A percentile compares a stretch with the other conserved stretches of the same genome.
Evolutionary conservation across 169 alveolate genomes (phyloP).

Genomic region (Cytauxzoon felis): DNA sequence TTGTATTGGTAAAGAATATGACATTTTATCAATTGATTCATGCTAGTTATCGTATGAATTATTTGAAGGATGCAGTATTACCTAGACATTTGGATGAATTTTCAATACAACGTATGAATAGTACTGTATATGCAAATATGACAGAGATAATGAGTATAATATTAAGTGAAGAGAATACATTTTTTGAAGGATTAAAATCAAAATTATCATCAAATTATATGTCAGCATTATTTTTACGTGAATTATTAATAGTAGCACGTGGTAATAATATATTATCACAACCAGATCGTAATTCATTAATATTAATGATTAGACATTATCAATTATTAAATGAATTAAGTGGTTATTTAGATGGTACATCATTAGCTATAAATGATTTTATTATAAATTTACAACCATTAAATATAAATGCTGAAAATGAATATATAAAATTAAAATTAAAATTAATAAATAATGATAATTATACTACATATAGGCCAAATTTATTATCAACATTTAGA

Average conservation of each 20-base stretch:
- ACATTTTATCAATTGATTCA: constrained; percentile 42
- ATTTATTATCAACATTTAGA: constrained; percentile 41
- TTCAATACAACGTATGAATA: constrained; percentile 65
- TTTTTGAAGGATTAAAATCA: constrained; percentile 38
- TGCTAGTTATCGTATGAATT: constrained; percentile 63
- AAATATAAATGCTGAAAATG: constrained; percentile 19
- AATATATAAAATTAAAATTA: constrained; percentile 19
- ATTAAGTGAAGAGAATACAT: constrained; percentile 41
- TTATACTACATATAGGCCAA: constrained; percentile 30
- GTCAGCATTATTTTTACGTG: constrained; percentile 54
- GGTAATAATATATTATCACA: constrained; percentile 42
- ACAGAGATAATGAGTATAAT: constrained; percentile 69
- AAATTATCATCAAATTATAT: constrained; percentile 50
- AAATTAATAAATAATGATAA: background rate
- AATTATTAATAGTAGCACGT: constrained; percentile 48
- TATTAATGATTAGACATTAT: constrained; percentile 44
- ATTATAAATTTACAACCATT: constrained; percentile 28
- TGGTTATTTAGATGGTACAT: constrained; percentile 54
- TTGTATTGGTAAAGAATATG: constrained; percentile 29
- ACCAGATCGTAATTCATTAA: constrained; percentile 53
- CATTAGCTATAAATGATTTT: constrained; percentile 27
- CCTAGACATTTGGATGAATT: constrained; percentile 75
- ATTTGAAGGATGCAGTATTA: constrained; percentile 72
- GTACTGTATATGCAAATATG: constrained; percentile 58
- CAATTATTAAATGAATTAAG: constrained; percentile 58